A percentile compares a stretch with the other conserved stretches of the same genome.
Evolutionary conservation across 495 filamentous ascomycete genomes (phyloP).

Genomic region (Neurospora sp.): DNA sequence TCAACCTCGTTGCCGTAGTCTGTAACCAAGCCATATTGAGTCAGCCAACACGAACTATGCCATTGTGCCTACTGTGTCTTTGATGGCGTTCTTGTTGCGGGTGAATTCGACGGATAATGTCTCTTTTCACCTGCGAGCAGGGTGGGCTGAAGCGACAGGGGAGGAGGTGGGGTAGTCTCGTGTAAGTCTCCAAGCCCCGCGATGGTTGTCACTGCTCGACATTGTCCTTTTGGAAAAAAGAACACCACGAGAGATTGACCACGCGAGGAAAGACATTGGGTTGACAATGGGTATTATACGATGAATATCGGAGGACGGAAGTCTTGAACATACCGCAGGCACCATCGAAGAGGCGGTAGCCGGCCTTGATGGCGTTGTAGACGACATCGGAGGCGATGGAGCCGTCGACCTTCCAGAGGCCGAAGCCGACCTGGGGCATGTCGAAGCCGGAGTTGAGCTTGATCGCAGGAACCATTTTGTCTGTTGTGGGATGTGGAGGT

Average conservation of each 20-base stretch:
- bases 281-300: neutral
- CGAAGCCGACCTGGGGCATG: constrained; percentile 80
- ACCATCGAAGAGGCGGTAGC: constrained; percentile 80
- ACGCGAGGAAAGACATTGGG: neutral
- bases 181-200: neutral
- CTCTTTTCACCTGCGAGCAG: neutral
- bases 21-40: constrained; percentile 20
- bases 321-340: constrained; percentile 55
- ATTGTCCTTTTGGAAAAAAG: neutral
- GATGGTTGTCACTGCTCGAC: neutral
- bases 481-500: neutral
- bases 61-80: neutral
- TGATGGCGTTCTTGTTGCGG: neutral
- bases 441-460: constrained; percentile 73
- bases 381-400: constrained; percentile 66
- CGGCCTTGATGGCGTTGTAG: constrained; percentile 82
- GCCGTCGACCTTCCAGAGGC: constrained; percentile 82
- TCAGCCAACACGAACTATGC: constrained; percentile 7
- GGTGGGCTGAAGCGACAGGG: constrained; percentile 12
- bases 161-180: constrained; percentile 19
- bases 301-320: neutral
- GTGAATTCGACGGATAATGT: neutral
- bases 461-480: constrained; percentile 42
- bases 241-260: neutral
- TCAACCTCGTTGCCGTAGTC: constrained; percentile 88